phyloP scores from a whole-genome alignment of 495 filamentous ascomycete species.

The Aspergillus bridgeri region DNA sequence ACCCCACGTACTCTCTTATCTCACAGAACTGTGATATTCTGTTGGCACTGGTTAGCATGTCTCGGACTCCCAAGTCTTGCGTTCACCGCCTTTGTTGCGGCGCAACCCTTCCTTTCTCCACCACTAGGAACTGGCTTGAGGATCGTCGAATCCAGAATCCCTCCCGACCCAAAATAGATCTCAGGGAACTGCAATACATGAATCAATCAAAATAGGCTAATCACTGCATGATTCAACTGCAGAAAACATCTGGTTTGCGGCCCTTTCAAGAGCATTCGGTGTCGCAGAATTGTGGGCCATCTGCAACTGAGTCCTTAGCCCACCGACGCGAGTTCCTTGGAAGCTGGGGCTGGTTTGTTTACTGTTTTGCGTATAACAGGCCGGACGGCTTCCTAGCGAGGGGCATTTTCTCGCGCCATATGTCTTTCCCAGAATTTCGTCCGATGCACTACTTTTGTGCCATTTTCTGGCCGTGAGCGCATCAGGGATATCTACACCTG shows the following conservation, averaged over 20 bases:
- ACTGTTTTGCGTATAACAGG: background rate
- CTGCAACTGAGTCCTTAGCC: background rate
- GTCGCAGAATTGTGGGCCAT: background rate
- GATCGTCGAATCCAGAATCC: conserved; percentile 1
- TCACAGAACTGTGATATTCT: too few species aligned
- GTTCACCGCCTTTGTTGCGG: conserved; percentile 3
- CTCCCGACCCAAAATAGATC: background rate
- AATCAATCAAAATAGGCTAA: too few species aligned
- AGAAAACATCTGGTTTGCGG: background rate
- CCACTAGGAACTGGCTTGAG: background rate
- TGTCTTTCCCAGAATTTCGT: background rate
- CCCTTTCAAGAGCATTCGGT: background rate
- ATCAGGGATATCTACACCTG: background rate
- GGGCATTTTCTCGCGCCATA: background rate
- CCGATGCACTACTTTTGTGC: background rate
- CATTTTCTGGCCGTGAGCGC: background rate
- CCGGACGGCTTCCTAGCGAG: background rate
- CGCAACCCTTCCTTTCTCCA: background rate
- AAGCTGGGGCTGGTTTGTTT: background rate
- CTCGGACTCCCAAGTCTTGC: background rate
- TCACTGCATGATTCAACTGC: background rate
- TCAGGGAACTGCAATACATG: background rate
- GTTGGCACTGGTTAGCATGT: background rate
- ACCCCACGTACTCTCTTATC: too few species aligned
- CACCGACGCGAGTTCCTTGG: background rate